Percentiles rank a stretch among this genome's conserved stretches.
Evolutionary conservation across 306 rosid genomes (phyloP).

Genomic region (Quercus engelmannii): DNA sequence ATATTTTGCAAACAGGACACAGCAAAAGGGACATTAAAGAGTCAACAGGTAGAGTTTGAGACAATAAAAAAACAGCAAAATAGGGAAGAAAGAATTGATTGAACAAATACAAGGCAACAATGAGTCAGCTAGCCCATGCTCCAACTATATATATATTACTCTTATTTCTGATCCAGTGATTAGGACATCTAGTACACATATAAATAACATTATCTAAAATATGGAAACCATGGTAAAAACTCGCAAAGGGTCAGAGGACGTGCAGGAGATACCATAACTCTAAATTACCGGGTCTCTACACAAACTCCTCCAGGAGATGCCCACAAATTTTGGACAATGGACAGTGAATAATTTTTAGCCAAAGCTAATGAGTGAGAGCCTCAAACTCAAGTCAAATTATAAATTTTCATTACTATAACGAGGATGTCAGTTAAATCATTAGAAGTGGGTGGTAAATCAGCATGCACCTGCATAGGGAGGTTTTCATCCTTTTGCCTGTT

Average conservation of each 20-base stretch:
- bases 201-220: too few species aligned
- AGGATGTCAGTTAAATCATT: neutral
- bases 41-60: neutral
- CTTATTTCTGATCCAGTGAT: too few species aligned
- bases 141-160: neutral
- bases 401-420: neutral
- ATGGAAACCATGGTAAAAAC: too few species aligned
- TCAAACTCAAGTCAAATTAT: neutral
- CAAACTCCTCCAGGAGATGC: neutral
- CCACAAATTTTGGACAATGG: neutral
- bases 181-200: too few species aligned
- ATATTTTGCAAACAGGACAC: neutral
- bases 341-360: neutral
- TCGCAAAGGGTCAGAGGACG: too few species aligned
- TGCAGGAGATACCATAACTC: neutral
- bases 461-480: slow-evolving; percentile 73
- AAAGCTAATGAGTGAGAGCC: neutral
- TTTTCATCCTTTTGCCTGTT: slow-evolving; percentile 66
- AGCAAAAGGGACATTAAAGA: neutral
- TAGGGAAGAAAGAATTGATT: neutral
- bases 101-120: neutral
- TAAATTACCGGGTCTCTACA: neutral
- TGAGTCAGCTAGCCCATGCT: neutral
- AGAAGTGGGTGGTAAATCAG: slow-evolving; percentile 21
- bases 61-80: neutral